Percentiles rank a stretch among this genome's conserved stretches.
These are phyloP conservation scores for Talaromyces trachyspermus DNA, from an alignment of 495 filamentous ascomycete genomes.

Conservation along the genomic window DNA sequence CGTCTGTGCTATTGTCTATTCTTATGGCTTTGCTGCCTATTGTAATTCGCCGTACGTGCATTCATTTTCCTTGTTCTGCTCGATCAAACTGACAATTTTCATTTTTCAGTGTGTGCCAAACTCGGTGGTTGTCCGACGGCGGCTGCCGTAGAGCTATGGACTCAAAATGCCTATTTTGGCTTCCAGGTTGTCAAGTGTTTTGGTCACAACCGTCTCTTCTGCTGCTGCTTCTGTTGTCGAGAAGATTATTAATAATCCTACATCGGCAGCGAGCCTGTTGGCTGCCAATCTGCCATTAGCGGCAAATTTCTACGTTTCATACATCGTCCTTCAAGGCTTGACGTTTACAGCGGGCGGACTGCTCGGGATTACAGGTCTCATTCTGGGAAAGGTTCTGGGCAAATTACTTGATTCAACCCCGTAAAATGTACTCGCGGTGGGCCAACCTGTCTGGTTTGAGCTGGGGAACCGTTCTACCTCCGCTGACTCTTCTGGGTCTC, in stretches of 20 bases:
- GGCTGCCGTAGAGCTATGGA: constrained; percentile 74
- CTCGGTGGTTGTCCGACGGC: constrained; percentile 69
- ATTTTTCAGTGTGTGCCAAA: constrained; percentile 55
- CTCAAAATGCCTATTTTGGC: constrained; percentile 86
- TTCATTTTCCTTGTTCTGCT: not conserved
- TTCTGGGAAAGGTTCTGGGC: constrained; percentile 72
- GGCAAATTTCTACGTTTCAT: constrained; percentile 92
- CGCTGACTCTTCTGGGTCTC: constrained; percentile 76
- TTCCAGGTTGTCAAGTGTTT: constrained; percentile 98
- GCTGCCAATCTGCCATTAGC: constrained; percentile 68
- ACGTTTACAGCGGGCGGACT: constrained; percentile 70
- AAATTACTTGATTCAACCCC: constrained; percentile 61
- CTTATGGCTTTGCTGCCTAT: constrained; percentile 89
- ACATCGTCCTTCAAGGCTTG: constrained; percentile 89
- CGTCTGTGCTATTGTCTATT: constrained; percentile 68
- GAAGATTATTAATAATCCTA: constrained; percentile 59
- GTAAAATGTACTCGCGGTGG: constrained; percentile 67
- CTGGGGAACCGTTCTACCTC: constrained; percentile 86
- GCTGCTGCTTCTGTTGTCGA: constrained; percentile 48
- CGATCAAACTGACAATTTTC: constrained; percentile 36
- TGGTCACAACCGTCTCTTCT: constrained; percentile 75
- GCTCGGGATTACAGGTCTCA: constrained; percentile 69
- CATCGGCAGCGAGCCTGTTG: constrained; percentile 53
- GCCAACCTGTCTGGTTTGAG: constrained; percentile 53
- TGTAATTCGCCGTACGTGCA: constrained; percentile 60